phyloP scores from a whole-genome alignment of 2,329 filamentous ascomycete genomes.

The Parascedosporium putredinis region DNA sequence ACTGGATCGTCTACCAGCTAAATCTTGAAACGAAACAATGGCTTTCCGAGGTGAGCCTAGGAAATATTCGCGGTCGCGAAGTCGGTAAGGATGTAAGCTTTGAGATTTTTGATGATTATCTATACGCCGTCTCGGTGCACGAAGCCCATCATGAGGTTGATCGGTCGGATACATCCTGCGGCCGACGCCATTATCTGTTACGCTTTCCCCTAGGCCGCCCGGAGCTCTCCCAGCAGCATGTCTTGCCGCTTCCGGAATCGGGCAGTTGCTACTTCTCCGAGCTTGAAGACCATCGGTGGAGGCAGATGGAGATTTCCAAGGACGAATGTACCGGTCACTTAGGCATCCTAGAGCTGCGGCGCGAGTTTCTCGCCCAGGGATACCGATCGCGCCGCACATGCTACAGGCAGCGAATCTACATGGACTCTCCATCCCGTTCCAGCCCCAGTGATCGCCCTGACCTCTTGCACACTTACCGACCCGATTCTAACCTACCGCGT shows the following conservation, averaged over 20 bases:
- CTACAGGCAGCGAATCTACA: constrained; percentile 47
- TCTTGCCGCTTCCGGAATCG: constrained; percentile 30
- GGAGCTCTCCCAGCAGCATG: constrained; percentile 32
- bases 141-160: constrained; percentile 51
- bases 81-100: constrained; percentile 62
- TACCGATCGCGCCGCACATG: constrained; percentile 54
- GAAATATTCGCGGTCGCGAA: constrained; percentile 51
- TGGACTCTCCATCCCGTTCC: constrained; percentile 20
- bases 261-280: constrained; percentile 39
- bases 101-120: constrained; percentile 52
- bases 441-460: too few relatives aligned
- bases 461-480: too few relatives aligned
- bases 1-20: constrained; percentile 52
- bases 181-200: constrained; percentile 56
- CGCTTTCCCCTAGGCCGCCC: constrained; percentile 51
- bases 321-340: constrained; percentile 49
- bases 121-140: constrained; percentile 59
- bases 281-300: constrained; percentile 69
- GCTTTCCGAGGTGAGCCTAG: constrained; percentile 35
- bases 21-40: constrained; percentile 30
- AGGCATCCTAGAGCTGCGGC: constrained; percentile 55
- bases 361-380: constrained; percentile 48
- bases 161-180: constrained; percentile 34
- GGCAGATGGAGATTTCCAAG: constrained; percentile 48
- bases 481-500: too few relatives aligned